A percentile compares a stretch with the other conserved stretches of the same genome.
Conservation (phyloP, 2,329 filamentous ascomycete genomes). For the Ploettnerulaceae sp. region DNA sequence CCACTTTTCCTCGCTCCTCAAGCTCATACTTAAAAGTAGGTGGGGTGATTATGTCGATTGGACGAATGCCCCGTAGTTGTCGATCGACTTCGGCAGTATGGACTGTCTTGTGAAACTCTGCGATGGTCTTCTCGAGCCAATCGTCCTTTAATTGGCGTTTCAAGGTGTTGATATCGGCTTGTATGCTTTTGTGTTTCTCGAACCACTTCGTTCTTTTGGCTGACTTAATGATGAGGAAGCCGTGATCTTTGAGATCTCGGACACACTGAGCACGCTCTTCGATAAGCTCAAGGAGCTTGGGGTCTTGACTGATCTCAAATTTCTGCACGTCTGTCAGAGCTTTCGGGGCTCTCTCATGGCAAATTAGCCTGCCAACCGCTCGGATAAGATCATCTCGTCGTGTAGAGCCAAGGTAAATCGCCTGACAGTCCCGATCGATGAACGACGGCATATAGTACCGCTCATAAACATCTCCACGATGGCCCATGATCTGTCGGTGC, state of each 20-base stretch:
- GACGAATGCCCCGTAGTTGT: constrained; percentile 23
- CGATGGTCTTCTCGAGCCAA: constrained; percentile 21
- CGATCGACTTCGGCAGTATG: constrained; percentile 22
- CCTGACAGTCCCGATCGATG: constrained; percentile 21
- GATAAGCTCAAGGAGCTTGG: too few species aligned
- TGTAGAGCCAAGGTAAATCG: constrained; percentile 21
- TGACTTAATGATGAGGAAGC: constrained; percentile 20
- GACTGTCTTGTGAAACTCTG: constrained; percentile 24
- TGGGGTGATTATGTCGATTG: constrained; percentile 19
- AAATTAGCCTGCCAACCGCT: too few species aligned
- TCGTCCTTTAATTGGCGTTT: constrained; percentile 17
- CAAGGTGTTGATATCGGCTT: constrained; percentile 21
- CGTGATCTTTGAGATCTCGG: constrained; percentile 19
- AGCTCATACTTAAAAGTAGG: constrained; percentile 26
- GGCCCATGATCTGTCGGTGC: constrained; percentile 20
- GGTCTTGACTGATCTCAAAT: too few species aligned
- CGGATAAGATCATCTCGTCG: too few species aligned
- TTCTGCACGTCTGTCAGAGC: too few species aligned
- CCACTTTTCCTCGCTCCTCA: constrained; percentile 22
- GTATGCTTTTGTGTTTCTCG: constrained; percentile 15
- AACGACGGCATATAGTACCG: constrained; percentile 23
- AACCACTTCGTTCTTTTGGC: constrained; percentile 10
- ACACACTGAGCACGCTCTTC: too few species aligned
- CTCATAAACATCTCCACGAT: constrained; percentile 20
- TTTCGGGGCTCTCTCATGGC: too few species aligned